phyloP scores from a whole-genome alignment of 805 yeast genomes.

The Deakozyma indianensis region DNA sequence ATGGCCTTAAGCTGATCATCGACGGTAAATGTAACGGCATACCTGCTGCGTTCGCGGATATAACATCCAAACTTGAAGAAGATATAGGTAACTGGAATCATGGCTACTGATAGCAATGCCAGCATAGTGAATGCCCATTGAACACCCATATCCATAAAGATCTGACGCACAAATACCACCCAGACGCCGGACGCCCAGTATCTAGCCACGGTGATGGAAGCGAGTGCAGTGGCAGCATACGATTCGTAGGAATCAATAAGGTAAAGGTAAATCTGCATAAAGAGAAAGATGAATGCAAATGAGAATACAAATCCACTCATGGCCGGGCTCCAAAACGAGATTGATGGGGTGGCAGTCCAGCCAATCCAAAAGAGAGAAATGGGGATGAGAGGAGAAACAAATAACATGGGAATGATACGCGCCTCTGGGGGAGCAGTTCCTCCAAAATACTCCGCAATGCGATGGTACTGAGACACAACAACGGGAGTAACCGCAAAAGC shows the following conservation, averaged over 20 bases:
- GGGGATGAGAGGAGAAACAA: conserved; percentile 8
- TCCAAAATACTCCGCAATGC: background rate
- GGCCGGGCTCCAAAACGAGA: conserved; percentile 8
- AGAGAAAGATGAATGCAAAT: conserved; percentile 7
- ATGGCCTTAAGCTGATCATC: background rate
- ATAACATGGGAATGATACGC: conserved; percentile 3
- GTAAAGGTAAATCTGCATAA: conserved; percentile 7
- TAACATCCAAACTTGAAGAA: background rate
- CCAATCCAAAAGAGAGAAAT: conserved; percentile 8
- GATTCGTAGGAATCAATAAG: conserved; percentile 7
- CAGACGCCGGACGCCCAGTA: conserved; percentile 7
- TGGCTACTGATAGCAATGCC: conserved; percentile 6
- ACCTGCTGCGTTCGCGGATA: background rate
- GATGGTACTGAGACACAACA: background rate
- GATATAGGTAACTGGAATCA: conserved; percentile 2
- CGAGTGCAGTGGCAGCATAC: conserved; percentile 9
- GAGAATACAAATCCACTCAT: conserved; percentile 7
- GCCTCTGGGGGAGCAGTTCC: conserved; percentile 3
- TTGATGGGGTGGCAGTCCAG: conserved; percentile 8
- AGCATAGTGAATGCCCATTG: conserved; percentile 8
- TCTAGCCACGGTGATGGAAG: conserved; percentile 6
- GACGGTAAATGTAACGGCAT: background rate
- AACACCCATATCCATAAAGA: conserved; percentile 5
- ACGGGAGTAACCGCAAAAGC: background rate
- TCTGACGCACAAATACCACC: conserved; percentile 8